Percentiles rank a stretch among this genome's conserved stretches.
phyloP scores from a whole-genome alignment of 2,329 filamentous ascomycete genomes.

The Parafenestella ontariensis region DNA sequence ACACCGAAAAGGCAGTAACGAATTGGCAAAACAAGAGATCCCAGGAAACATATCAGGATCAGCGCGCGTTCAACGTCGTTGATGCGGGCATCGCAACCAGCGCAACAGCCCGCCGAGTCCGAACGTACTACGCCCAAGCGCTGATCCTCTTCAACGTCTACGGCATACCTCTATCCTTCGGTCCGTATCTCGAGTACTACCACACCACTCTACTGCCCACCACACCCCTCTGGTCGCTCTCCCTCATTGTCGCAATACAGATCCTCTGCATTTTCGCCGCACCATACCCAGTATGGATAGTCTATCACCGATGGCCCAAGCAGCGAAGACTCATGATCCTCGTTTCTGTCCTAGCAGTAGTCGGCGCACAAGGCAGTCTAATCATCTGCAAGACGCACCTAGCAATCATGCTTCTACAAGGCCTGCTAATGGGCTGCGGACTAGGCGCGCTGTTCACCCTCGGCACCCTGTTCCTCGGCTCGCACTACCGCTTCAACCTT shows the following conservation, averaged over 20 bases:
- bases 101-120: neutral
- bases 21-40: neutral
- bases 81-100: neutral
- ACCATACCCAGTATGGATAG: neutral
- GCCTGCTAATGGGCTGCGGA: constrained; percentile 16
- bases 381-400: neutral
- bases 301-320: constrained; percentile 10
- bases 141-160: constrained; percentile 34
- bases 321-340: neutral
- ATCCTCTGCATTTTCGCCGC: constrained; percentile 21
- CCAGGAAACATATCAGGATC: neutral
- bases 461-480: constrained; percentile 19
- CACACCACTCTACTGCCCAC: constrained; percentile 17
- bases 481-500: constrained; percentile 30
- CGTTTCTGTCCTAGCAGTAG: neutral
- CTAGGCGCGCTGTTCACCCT: constrained; percentile 24
- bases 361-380: neutral
- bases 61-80: neutral
- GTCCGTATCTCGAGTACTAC: constrained; percentile 30
- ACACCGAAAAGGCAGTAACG: neutral
- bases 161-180: constrained; percentile 34
- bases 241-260: constrained; percentile 17
- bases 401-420: constrained; percentile 13
- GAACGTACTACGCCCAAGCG: constrained; percentile 18
- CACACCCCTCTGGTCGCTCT: constrained; percentile 10